These are phyloP conservation scores for Mucor saturninus DNA, from an alignment of 371 early-diverging fungal species.

Conservation along the genomic window DNA sequence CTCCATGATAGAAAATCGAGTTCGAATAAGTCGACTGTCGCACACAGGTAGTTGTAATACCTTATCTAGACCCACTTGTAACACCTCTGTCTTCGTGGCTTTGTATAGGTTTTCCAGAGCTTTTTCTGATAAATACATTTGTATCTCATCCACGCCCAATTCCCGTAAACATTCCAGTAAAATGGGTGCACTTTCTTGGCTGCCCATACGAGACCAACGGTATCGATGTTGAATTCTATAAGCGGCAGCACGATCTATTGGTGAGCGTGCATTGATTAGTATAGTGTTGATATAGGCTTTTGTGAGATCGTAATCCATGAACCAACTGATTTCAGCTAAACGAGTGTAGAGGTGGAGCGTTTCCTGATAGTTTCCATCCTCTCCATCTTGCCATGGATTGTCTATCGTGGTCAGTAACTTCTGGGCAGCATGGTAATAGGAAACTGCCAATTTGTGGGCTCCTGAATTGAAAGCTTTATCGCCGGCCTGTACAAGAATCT, in stretches of 20 bases:
- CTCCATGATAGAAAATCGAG: slow-evolving; percentile 46
- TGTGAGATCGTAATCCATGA: slow-evolving; percentile 41
- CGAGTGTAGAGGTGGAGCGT: slow-evolving; percentile 50
- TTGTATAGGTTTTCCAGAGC: slow-evolving; percentile 35
- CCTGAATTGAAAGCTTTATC: slow-evolving; percentile 52
- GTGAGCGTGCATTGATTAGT: slow-evolving; percentile 39
- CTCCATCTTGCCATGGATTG: slow-evolving; percentile 48
- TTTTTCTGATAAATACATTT: slow-evolving; percentile 27
- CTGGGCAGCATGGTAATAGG: slow-evolving; percentile 42
- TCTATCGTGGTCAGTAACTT: slow-evolving; percentile 25
- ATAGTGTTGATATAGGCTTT: slow-evolving; percentile 33
- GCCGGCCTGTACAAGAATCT: slow-evolving; percentile 39
- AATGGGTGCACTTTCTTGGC: slow-evolving; percentile 36
- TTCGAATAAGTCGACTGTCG: slow-evolving; percentile 45
- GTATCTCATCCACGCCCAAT: slow-evolving; percentile 42
- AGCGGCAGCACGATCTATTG: slow-evolving; percentile 52
- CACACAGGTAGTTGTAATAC: slow-evolving; percentile 42
- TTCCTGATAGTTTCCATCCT: slow-evolving; percentile 43
- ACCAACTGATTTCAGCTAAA: slow-evolving; percentile 50
- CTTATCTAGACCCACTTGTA: slow-evolving; percentile 36
- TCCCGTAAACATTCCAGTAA: slow-evolving; percentile 47
- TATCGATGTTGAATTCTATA: slow-evolving; percentile 48
- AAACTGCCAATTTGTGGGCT: slow-evolving; percentile 45
- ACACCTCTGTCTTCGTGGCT: slow-evolving; percentile 35
- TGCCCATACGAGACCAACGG: slow-evolving; percentile 39